phyloP scores from a whole-genome alignment of 192 early-diverging fungal species.

The Coemansia reversa region DNA sequence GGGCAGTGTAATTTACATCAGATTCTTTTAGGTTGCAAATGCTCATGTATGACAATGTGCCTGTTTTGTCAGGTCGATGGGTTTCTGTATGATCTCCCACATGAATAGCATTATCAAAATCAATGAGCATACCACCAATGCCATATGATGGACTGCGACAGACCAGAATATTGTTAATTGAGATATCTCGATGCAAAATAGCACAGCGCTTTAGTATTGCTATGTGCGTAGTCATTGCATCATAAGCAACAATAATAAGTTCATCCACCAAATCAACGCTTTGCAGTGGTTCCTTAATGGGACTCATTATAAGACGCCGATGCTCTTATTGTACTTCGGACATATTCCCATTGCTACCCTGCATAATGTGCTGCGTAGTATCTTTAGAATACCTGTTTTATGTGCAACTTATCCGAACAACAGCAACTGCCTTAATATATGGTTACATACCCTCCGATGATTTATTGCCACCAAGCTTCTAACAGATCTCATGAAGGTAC shows the following conservation, averaged over 20 bases:
- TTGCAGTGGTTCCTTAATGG: background rate
- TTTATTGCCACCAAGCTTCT: background rate
- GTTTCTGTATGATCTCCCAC: background rate
- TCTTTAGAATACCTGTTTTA: background rate
- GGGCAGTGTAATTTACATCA: background rate
- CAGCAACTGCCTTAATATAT: conserved; percentile 5
- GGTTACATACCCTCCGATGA: background rate
- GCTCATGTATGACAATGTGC: conserved; percentile 35
- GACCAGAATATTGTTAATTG: conserved; percentile 29
- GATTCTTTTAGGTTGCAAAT: conserved; percentile 16
- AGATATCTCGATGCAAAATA: conserved; percentile 26
- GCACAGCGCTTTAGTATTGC: background rate
- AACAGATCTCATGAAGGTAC: conserved; percentile 1
- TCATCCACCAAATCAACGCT: background rate
- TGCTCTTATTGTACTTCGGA: background rate
- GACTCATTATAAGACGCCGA: conserved; percentile 2
- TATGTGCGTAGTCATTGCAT: conserved; percentile 9
- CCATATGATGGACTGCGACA: background rate
- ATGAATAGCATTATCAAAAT: conserved; percentile 13
- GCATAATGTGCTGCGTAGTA: background rate
- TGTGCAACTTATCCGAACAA: background rate
- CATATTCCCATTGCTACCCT: background rate
- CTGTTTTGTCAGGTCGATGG: conserved; percentile 10
- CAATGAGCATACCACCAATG: conserved; percentile 26
- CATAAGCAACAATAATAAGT: background rate